Evolutionary conservation across 129 eudicot genomes (phyloP).

Genomic region (Heracleum sosnowskyi): DNA sequence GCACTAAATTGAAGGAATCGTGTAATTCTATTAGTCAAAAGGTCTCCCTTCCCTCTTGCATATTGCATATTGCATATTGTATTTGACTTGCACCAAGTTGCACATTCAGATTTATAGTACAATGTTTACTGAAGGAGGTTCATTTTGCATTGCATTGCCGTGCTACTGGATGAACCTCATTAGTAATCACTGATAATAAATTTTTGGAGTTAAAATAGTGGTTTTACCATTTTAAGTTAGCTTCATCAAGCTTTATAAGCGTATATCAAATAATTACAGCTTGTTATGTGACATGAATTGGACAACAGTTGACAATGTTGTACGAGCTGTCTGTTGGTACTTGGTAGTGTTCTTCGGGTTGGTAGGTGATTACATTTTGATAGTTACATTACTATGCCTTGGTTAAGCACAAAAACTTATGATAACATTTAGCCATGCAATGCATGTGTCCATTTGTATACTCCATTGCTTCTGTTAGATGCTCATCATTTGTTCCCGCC

Average conservation of each 20-base stretch:
- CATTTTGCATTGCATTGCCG: background rate
- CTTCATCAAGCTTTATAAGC: background rate
- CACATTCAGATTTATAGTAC: too few species aligned
- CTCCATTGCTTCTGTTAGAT: background rate
- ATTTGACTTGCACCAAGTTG: too few species aligned
- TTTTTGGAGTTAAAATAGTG: background rate
- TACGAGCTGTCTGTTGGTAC: background rate
- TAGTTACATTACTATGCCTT: background rate
- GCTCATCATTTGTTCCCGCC: background rate
- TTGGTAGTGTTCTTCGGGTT: background rate
- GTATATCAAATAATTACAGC: background rate
- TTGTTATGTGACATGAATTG: background rate
- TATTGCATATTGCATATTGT: too few species aligned
- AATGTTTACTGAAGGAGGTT: background rate
- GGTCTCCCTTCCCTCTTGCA: background rate
- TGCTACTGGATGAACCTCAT: background rate
- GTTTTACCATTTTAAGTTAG: background rate
- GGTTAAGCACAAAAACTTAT: background rate
- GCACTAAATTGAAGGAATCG: background rate
- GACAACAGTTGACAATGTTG: background rate
- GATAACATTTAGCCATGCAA: background rate
- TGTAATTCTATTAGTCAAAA: background rate
- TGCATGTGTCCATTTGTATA: background rate
- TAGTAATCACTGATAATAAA: background rate
- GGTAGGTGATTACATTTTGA: background rate